Conservation (phyloP, 805 yeast species). For the Ogataea angusta region DNA sequence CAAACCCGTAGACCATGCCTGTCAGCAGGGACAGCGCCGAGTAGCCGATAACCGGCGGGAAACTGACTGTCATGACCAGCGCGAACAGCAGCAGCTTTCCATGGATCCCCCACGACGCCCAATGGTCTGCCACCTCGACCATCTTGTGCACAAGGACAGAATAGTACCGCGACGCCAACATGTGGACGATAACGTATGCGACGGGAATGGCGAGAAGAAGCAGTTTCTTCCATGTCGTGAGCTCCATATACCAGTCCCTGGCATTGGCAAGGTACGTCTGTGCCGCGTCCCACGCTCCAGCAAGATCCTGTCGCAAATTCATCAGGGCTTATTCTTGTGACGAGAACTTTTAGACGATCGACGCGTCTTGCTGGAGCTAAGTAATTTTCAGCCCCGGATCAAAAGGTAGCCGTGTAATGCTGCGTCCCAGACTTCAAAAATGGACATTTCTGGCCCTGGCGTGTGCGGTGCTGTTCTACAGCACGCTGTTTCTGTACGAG, state of each 20-base stretch:
- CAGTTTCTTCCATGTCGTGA: constrained; percentile 7
- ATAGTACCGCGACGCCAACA: constrained; percentile 35
- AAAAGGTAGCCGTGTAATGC: constrained; percentile 1
- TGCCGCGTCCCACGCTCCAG: background rate
- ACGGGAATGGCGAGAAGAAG: constrained; percentile 12
- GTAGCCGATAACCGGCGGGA: constrained; percentile 90
- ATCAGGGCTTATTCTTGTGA: background rate
- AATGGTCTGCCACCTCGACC: constrained; percentile 43
- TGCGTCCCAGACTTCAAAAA: background rate
- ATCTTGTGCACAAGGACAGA: constrained; percentile 34
- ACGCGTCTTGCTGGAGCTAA: constrained; percentile 2
- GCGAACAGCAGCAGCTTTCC: constrained; percentile 42
- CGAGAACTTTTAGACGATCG: constrained; percentile 5
- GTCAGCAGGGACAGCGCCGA: constrained; percentile 60
- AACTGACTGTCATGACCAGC: constrained; percentile 63
- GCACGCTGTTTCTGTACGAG: constrained; percentile 7
- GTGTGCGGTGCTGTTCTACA: constrained; percentile 2
- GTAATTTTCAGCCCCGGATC: constrained; percentile 3
- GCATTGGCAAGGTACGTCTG: background rate
- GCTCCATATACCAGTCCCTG: background rate
- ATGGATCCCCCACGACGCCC: constrained; percentile 29
- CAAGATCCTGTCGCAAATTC: background rate
- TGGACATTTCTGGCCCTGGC: constrained; percentile 1
- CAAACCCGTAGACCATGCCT: constrained; percentile 83
- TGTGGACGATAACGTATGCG: constrained; percentile 13